A percentile compares a stretch with the other conserved stretches of the same genome.
phyloP scores from a whole-genome alignment of 2,329 filamentous ascomycete species.

The Penicillium capsulatum region DNA sequence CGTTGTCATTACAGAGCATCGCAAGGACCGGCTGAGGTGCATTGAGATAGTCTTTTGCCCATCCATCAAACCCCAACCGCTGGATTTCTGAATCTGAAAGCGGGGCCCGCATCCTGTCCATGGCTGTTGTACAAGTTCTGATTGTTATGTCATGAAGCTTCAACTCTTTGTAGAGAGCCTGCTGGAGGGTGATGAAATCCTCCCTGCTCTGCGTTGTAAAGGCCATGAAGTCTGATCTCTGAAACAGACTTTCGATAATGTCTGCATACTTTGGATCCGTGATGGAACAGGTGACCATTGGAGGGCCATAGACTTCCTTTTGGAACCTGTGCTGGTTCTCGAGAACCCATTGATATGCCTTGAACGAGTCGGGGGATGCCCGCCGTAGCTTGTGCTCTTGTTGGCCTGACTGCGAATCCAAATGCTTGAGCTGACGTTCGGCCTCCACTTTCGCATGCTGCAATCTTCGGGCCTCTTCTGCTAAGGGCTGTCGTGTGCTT shows the following conservation, averaged over 20 bases:
- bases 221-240: slow-evolving; percentile 51
- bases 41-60: slow-evolving; percentile 70
- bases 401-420: slow-evolving; percentile 72
- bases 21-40: slow-evolving; percentile 80
- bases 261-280: slow-evolving; percentile 65
- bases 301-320: slow-evolving; percentile 73
- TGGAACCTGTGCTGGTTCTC: slow-evolving; percentile 65
- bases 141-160: slow-evolving; percentile 67
- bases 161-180: slow-evolving; percentile 60
- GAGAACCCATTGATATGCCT: slow-evolving; percentile 78
- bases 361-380: slow-evolving; percentile 59
- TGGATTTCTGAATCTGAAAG: slow-evolving; percentile 54
- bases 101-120: slow-evolving; percentile 55
- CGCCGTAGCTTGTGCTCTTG: slow-evolving; percentile 62
- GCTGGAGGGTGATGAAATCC: slow-evolving; percentile 70
- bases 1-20: slow-evolving; percentile 75
- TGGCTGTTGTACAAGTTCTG: slow-evolving; percentile 55
- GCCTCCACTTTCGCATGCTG: slow-evolving; percentile 39
- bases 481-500: slow-evolving; percentile 28
- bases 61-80: slow-evolving; percentile 68
- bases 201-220: slow-evolving; percentile 71
- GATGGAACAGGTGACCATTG: slow-evolving; percentile 73
- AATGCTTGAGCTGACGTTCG: slow-evolving; percentile 51
- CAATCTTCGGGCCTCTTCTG: slow-evolving; percentile 36
- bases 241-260: slow-evolving; percentile 57